A percentile compares a stretch with the other conserved stretches of the same genome.
phyloP scores from a whole-genome alignment of 2,329 filamentous ascomycete genomes.

The Phialophora verrucosa region DNA sequence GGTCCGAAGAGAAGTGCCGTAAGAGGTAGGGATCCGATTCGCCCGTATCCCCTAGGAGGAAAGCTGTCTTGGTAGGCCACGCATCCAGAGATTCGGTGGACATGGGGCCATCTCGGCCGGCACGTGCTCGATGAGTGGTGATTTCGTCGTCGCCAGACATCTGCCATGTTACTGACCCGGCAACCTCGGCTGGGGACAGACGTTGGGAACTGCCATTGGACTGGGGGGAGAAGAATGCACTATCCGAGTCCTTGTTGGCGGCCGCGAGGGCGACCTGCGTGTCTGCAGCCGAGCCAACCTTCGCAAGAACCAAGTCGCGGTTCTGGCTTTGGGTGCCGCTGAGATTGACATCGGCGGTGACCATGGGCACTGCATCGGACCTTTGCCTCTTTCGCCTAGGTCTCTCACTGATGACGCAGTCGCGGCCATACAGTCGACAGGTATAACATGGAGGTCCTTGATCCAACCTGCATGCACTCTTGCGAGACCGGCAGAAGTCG shows the following conservation, averaged over 20 bases:
- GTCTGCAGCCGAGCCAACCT: neutral
- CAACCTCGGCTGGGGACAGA: constrained; percentile 9
- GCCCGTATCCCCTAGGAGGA: constrained; percentile 16
- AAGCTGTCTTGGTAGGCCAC: too few species aligned
- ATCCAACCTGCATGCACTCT: constrained; percentile 19
- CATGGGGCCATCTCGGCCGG: too few species aligned
- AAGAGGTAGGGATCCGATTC: constrained; percentile 23
- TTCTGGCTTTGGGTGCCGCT: too few species aligned
- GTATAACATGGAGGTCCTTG: constrained; percentile 20
- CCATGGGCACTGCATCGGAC: neutral
- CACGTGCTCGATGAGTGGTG: neutral
- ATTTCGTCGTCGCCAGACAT: constrained; percentile 13
- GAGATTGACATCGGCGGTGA: neutral
- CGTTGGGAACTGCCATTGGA: constrained; percentile 18
- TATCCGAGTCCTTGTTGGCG: constrained; percentile 12
- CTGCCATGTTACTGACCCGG: constrained; percentile 15
- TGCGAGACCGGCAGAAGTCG: constrained; percentile 20
- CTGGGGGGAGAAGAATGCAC: constrained; percentile 15
- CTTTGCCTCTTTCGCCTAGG: constrained; percentile 16
- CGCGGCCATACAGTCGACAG: constrained; percentile 16
- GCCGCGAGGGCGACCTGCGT: constrained; percentile 11
- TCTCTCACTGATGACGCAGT: constrained; percentile 21
- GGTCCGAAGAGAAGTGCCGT: constrained; percentile 15
- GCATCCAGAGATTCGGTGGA: too few species aligned
- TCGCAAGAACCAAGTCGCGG: too few species aligned